phyloP scores from a whole-genome alignment of 352 stramenopile species.

The Globisporangium nodosum region DNA sequence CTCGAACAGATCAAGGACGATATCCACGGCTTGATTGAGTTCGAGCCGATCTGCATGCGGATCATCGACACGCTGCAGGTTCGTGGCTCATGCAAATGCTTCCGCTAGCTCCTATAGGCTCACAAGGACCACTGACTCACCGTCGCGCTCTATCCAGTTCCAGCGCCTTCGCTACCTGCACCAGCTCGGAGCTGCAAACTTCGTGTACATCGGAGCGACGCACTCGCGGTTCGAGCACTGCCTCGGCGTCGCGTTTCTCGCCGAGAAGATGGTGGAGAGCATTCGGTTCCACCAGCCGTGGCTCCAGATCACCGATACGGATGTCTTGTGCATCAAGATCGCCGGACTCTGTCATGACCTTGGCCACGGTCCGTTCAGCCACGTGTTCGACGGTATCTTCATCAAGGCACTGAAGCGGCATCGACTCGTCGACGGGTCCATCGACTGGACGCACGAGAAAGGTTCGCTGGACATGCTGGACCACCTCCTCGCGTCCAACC shows the following conservation, averaged over 20 bases:
- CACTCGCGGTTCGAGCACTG: slow-evolving; percentile 84
- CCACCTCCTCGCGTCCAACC: slow-evolving; percentile 48
- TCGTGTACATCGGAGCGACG: slow-evolving; percentile 86
- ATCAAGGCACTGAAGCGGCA: slow-evolving; percentile 45
- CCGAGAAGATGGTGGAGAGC: slow-evolving; percentile 77
- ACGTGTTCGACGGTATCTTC: slow-evolving; percentile 77
- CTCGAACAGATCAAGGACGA: slow-evolving; percentile 67
- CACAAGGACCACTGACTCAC: not conserved
- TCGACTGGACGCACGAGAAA: slow-evolving; percentile 69
- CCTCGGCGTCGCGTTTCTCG: slow-evolving; percentile 93
- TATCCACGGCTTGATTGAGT: slow-evolving; percentile 68
- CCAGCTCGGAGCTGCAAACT: slow-evolving; percentile 89
- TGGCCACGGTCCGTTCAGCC: slow-evolving; percentile 76
- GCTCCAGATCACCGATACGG: slow-evolving; percentile 74
- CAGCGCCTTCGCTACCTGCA: slow-evolving; percentile 93
- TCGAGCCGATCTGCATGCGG: slow-evolving; percentile 75
- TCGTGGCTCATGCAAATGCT: not conserved
- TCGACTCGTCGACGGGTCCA: slow-evolving; percentile 22
- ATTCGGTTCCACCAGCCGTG: slow-evolving; percentile 84
- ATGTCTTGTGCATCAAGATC: slow-evolving; percentile 76
- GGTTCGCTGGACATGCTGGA: slow-evolving; percentile 75
- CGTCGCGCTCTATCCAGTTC: slow-evolving; percentile 44
- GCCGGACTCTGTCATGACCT: slow-evolving; percentile 78
- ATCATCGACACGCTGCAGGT: slow-evolving; percentile 82
- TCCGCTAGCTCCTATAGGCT: not conserved